Conservation (phyloP, 257 asterid species). For the Voacanga thouarsii region DNA sequence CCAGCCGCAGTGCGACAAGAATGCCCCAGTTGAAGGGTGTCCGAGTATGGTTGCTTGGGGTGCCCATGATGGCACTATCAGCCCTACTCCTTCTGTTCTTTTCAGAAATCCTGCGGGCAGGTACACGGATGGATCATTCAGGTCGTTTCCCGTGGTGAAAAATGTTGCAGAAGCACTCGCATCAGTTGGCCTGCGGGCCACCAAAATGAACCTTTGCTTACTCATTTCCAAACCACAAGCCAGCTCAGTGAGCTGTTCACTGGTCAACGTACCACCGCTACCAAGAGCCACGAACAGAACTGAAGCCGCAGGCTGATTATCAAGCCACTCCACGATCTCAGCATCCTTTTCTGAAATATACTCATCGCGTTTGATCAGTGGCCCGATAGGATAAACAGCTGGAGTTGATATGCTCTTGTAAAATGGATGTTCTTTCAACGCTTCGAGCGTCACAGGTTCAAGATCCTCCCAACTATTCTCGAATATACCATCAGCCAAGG, state of each 20-base stretch:
- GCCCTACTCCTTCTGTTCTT: conserved; percentile 22
- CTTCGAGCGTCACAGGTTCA: conserved; percentile 29
- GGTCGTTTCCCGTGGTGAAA: conserved; percentile 24
- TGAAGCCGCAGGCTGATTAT: conserved; percentile 38
- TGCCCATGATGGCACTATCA: conserved; percentile 40
- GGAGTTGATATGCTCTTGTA: conserved; percentile 27
- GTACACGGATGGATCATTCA: conserved; percentile 17
- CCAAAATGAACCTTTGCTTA: conserved; percentile 41
- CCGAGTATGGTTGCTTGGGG: conserved; percentile 38
- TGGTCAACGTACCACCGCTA: conserved; percentile 44
- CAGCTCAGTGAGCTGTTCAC: conserved; percentile 37
- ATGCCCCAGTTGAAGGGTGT: conserved; percentile 35
- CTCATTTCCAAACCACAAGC: conserved; percentile 46
- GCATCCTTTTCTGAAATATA: conserved; percentile 1
- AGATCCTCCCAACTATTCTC: conserved; percentile 40
- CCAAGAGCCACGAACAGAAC: conserved; percentile 42
- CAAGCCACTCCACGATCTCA: conserved; percentile 34
- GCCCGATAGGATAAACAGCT: conserved; percentile 38
- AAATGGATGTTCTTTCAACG: conserved; percentile 30
- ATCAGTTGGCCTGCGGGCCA: conserved; percentile 37
- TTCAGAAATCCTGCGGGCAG: conserved; percentile 35
- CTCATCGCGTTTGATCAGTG: conserved; percentile 30
- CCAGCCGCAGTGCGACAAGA: conserved; percentile 54
- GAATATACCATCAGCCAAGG: conserved; percentile 30
- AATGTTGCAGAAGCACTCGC: conserved; percentile 19